Evolutionary conservation across 2,329 filamentous ascomycete genomes (phyloP).

Genomic region (Chaetoscypha palmicola): DNA sequence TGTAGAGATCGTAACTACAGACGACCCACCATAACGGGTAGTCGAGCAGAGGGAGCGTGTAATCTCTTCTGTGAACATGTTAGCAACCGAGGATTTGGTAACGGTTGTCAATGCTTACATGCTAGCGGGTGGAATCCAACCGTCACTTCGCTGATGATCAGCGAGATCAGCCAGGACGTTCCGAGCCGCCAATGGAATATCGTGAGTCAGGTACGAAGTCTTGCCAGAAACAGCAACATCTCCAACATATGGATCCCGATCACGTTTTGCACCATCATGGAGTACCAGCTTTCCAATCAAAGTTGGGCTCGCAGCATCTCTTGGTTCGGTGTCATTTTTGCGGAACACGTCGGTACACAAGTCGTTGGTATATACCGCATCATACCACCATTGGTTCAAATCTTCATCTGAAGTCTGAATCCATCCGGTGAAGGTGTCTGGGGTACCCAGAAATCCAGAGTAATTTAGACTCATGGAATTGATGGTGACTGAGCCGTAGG

Average conservation of each 20-base stretch:
- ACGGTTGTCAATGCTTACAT: conserved; percentile 33
- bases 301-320: conserved; percentile 37
- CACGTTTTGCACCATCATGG: conserved; percentile 44
- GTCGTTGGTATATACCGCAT: conserved; percentile 46
- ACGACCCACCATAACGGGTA: conserved; percentile 49
- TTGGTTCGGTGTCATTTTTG: conserved; percentile 42
- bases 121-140: conserved; percentile 48
- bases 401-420: conserved; percentile 45
- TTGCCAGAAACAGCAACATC: conserved; percentile 43
- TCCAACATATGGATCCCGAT: conserved; percentile 47
- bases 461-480: conserved; percentile 37
- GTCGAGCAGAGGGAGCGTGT: conserved; percentile 43
- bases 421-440: conserved; percentile 43
- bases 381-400: conserved; percentile 47
- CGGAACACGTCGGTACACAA: conserved; percentile 41
- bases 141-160: conserved; percentile 42
- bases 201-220: conserved; percentile 42
- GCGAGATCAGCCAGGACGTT: conserved; percentile 45
- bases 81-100: not conserved
- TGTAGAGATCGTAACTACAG: conserved; percentile 40
- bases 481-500: conserved; percentile 39
- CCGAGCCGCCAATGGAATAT: conserved; percentile 34
- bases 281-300: conserved; percentile 41
- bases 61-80: conserved; percentile 33
- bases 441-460: conserved; percentile 40